These are phyloP conservation scores for Ophiognomonia clavigignenti-juglandacearum DNA, from an alignment of 2,329 filamentous ascomycete genomes.

Conservation along the genomic window DNA sequence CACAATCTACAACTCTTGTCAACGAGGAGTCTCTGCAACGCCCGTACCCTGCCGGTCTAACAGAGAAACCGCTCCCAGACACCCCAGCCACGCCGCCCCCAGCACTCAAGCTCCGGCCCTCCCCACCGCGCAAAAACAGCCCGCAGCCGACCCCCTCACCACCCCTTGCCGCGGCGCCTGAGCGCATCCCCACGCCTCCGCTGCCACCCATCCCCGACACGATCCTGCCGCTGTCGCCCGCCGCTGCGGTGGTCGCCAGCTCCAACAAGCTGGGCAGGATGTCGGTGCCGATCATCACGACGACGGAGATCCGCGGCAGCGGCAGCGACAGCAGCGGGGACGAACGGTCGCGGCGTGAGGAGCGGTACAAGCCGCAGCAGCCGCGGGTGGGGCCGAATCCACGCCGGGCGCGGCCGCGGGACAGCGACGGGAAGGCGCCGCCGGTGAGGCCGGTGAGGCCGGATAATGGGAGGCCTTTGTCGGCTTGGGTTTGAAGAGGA, in stretches of 20 bases:
- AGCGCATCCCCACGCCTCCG: not conserved
- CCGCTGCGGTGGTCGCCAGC: not conserved
- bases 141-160: not conserved
- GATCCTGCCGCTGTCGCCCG: not conserved
- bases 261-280: not conserved
- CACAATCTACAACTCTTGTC: not conserved
- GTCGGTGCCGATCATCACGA: not conserved
- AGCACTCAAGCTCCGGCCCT: not conserved
- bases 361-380: not conserved
- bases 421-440: not conserved
- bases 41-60: not conserved
- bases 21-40: not conserved
- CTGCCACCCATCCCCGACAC: not conserved
- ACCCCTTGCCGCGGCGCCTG: not conserved
- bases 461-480: not conserved
- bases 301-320: not conserved
- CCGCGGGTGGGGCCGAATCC: not conserved
- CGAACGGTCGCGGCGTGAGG: not conserved
- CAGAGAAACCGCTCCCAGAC: not conserved
- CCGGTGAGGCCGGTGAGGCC: not conserved
- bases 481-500: constrained; percentile 1
- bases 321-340: not conserved
- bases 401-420: not conserved
- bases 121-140: not conserved
- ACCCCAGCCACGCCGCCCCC: not conserved